Evolutionary conservation across 2,329 filamentous ascomycete genomes (phyloP).

Genomic region (Cytospora leucostoma): DNA sequence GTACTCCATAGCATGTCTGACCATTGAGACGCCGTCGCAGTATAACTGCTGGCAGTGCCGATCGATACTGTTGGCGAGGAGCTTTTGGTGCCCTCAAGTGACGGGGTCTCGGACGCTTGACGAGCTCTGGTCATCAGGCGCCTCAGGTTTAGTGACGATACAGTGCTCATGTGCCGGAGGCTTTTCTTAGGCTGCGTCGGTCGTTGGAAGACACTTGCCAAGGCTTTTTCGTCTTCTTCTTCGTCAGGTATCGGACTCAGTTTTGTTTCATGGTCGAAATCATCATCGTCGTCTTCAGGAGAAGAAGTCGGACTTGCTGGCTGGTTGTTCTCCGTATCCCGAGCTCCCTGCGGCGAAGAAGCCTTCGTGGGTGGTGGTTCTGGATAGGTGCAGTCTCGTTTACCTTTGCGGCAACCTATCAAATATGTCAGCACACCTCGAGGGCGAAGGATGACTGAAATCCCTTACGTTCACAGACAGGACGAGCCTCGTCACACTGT

Average conservation of each 20-base stretch:
- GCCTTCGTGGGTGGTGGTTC: slow-evolving; percentile 59
- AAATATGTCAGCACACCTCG: slow-evolving; percentile 27
- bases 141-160: slow-evolving; percentile 41
- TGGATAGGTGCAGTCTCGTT: slow-evolving; percentile 87
- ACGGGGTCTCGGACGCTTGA: slow-evolving; percentile 56
- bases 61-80: slow-evolving; percentile 56
- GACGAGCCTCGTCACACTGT: slow-evolving; percentile 90
- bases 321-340: slow-evolving; percentile 43
- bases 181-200: slow-evolving; percentile 32
- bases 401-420: slow-evolving; percentile 85
- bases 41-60: slow-evolving; percentile 42
- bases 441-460: slow-evolving; percentile 3
- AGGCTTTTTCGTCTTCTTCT: slow-evolving; percentile 54
- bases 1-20: slow-evolving; percentile 35
- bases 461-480: slow-evolving; percentile 74
- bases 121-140: slow-evolving; percentile 40
- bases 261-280: slow-evolving; percentile 44
- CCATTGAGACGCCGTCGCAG: slow-evolving; percentile 35
- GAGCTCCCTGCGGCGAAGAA: slow-evolving; percentile 37
- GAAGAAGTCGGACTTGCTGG: slow-evolving; percentile 56
- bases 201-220: slow-evolving; percentile 30
- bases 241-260: slow-evolving; percentile 59
- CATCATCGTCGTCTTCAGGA: slow-evolving; percentile 55
- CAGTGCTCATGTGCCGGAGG: slow-evolving; percentile 41
- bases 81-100: slow-evolving; percentile 52